Conservation (phyloP, 2,329 filamentous ascomycete species). For the Ophiostoma populinum region DNA sequence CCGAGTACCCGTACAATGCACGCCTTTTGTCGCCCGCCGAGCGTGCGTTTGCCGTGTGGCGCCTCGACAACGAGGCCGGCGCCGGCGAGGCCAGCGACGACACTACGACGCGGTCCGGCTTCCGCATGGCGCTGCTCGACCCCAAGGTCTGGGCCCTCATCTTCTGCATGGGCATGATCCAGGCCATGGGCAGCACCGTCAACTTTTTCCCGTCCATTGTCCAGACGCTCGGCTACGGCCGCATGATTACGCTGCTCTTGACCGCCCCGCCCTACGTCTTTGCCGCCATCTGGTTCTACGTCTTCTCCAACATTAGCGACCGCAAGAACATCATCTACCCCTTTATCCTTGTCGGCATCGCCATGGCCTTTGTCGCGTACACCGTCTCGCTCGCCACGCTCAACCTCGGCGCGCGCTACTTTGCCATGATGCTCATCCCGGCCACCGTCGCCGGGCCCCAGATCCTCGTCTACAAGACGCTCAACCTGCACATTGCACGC, state of each 20-base stretch:
- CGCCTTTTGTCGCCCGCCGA: slow-evolving; percentile 17
- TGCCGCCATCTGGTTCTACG: slow-evolving; percentile 17
- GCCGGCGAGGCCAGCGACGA: slow-evolving; percentile 21
- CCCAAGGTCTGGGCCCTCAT: slow-evolving; percentile 7
- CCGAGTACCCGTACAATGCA: slow-evolving; percentile 22
- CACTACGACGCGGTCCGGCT: slow-evolving; percentile 13
- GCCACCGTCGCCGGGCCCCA: slow-evolving; percentile 23
- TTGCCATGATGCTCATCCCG: slow-evolving; percentile 24
- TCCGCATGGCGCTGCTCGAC: slow-evolving; percentile 5
- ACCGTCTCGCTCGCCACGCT: slow-evolving; percentile 21
- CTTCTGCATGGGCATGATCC: slow-evolving; percentile 16
- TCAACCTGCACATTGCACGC: slow-evolving; percentile 17
- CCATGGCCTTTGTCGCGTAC: slow-evolving; percentile 15
- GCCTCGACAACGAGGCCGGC: slow-evolving; percentile 18
- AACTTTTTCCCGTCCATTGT: slow-evolving; percentile 18
- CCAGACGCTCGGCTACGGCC: slow-evolving; percentile 17
- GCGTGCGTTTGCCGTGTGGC: slow-evolving; percentile 18
- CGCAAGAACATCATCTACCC: slow-evolving; percentile 20
- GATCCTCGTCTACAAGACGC: slow-evolving; percentile 23
- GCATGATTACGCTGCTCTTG: slow-evolving; percentile 24
- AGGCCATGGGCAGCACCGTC: slow-evolving; percentile 20
- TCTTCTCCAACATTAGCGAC: slow-evolving; percentile 18
- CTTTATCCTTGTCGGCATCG: slow-evolving; percentile 17
- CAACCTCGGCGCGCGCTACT: slow-evolving; percentile 23
- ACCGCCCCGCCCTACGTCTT: slow-evolving; percentile 10